Base-by-base conservation (phyloP, 805 yeast genomes). In the Wickerhamomyces rabaulensis region DNA sequence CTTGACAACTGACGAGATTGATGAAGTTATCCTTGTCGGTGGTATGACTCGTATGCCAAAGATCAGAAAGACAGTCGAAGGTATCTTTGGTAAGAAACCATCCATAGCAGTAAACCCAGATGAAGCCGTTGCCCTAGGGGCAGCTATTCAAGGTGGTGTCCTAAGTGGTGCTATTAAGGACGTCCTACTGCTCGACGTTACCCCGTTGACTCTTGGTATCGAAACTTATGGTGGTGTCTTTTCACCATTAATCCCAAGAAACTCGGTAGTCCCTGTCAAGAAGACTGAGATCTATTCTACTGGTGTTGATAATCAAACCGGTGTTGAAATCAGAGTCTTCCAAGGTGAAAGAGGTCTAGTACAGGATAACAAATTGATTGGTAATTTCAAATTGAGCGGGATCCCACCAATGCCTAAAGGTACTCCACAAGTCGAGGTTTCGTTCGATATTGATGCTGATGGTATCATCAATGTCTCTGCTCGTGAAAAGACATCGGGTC, bases 31-130 rank as follows among this genome's bases (percentile, higher is more conserved):
- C 39, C 62, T 87, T 39, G 95, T 87, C 36, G 95, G 95, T 48
- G 95, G 95, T 53, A 87, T 87, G 95, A 86, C 95, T 4, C 72
- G 95, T 65, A 87, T 87, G 95, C 95, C 95, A 46, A 82, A 80
- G 65, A 79, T 87, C 49, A 70, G 89, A 50, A 73, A 73, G 35
- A 71, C 80, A 8, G 92, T 87, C 19, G 75, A 72, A 51, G 69
- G 70, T 9, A 52, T 82, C 15, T 85, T 87, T 61, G 73, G 75
- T 29, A 82, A 76, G 60, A 71, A 75, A 50, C 91, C 92, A 36
- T 83, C 82, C 44, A 80, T 84, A 39, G 76, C 79, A 17, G 87
- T 87, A 12, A 87, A 87, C 62, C 95, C 95, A n/a, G 95, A 87
- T 64, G 95, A 87, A 66, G 91, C 94, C n/a, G 95, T 87, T 42